phyloP scores from a whole-genome alignment of 1,284 basidiomycete species.

The Butyriboletus appendiculatus region DNA sequence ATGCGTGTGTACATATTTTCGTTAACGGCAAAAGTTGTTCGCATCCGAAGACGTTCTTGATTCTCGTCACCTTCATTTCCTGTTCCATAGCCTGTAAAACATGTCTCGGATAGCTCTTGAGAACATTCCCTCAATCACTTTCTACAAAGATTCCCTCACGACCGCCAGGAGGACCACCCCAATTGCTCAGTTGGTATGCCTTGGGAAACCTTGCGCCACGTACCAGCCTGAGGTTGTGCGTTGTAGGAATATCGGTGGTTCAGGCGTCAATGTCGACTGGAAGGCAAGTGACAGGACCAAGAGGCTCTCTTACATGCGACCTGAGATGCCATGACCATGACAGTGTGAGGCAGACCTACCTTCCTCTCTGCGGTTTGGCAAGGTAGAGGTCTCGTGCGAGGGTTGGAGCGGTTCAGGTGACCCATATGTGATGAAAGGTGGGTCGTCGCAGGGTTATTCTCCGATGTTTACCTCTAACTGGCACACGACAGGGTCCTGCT shows the following conservation, averaged over 20 bases:
- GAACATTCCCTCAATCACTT: conserved; percentile 74
- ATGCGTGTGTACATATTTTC: conserved; percentile 8
- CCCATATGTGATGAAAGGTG: conserved; percentile 82
- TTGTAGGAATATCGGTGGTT: conserved; percentile 78
- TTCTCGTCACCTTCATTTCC: not conserved
- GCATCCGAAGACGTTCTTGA: not conserved
- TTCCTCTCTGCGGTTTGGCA: conserved; percentile 75
- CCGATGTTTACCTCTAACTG: not conserved
- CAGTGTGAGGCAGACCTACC: conserved; percentile 92
- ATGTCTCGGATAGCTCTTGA: conserved; percentile 73
- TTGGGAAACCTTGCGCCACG: conserved; percentile 74
- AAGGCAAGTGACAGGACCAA: conserved; percentile 49
- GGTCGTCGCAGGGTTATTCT: conserved; percentile 14
- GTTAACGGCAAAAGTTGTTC: conserved; percentile 5
- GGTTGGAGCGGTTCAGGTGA: conserved; percentile 84
- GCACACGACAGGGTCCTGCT: conserved; percentile 68
- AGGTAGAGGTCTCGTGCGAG: conserved; percentile 85
- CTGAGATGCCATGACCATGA: conserved; percentile 13
- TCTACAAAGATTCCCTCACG: conserved; percentile 74
- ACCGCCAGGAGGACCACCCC: conserved; percentile 63
- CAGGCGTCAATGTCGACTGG: conserved; percentile 81
- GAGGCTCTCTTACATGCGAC: conserved; percentile 2
- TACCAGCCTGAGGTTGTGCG: conserved; percentile 87
- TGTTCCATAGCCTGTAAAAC: conserved; percentile 5
- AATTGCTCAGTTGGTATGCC: conserved; percentile 78